phyloP scores from a whole-genome alignment of 2,329 filamentous ascomycete genomes.

The Diaporthe sp. region DNA sequence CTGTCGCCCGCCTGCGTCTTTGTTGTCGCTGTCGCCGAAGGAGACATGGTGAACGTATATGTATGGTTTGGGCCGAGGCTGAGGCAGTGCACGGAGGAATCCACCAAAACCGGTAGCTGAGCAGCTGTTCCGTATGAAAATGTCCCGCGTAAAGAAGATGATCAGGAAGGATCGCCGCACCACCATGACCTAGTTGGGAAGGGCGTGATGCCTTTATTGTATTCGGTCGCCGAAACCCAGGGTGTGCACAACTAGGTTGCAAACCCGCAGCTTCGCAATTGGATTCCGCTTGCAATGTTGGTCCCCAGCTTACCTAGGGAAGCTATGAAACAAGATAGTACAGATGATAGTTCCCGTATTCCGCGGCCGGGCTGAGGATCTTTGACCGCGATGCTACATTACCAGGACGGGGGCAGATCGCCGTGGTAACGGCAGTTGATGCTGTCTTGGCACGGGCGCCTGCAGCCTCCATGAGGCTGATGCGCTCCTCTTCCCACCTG shows the following conservation, averaged over 20 bases:
- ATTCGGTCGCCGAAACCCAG: slow-evolving; percentile 21
- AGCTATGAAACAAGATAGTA: slow-evolving; percentile 23
- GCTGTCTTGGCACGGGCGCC: slow-evolving; percentile 21
- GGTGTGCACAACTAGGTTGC: not conserved
- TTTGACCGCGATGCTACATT: slow-evolving; percentile 28
- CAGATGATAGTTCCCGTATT: slow-evolving; percentile 32
- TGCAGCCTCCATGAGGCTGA: slow-evolving; percentile 2
- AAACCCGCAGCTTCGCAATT: slow-evolving; percentile 8
- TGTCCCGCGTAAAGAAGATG: slow-evolving; percentile 17
- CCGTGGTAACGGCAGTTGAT: slow-evolving; percentile 21
- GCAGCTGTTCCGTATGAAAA: not conserved
- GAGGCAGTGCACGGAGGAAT: slow-evolving; percentile 21
- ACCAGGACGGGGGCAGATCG: slow-evolving; percentile 20
- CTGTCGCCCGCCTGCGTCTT: not conserved
- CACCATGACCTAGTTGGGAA: slow-evolving; percentile 21
- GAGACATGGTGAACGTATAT: not conserved
- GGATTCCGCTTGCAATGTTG: slow-evolving; percentile 14
- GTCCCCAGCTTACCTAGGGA: not conserved
- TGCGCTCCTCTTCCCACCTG: not conserved
- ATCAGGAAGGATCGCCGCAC: slow-evolving; percentile 11
- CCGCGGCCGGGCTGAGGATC: slow-evolving; percentile 11
- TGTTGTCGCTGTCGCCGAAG: slow-evolving; percentile 8
- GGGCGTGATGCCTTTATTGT: slow-evolving; percentile 32
- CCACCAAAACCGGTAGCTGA: slow-evolving; percentile 22
- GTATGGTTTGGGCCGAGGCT: not conserved